A percentile compares a stretch with the other conserved stretches of the same genome.
Conservation (phyloP, 768 basidiomycete genomes). For the Calocybe indica region DNA sequence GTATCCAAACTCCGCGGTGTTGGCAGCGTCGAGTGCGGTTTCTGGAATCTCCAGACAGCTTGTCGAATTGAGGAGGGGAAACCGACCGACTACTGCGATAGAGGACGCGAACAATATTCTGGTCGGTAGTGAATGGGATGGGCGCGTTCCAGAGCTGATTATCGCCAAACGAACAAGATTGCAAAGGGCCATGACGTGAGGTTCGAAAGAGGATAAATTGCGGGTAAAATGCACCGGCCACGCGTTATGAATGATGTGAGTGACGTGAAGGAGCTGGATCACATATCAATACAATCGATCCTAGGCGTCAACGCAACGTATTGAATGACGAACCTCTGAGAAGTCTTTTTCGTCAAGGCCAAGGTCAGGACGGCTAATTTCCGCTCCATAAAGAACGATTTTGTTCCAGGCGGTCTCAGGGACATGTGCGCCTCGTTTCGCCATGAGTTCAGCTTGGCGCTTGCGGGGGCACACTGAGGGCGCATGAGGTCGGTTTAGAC, state of each 20-base stretch:
- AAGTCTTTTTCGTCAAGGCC: constrained; percentile 18
- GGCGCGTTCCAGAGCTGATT: constrained; percentile 13
- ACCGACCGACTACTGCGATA: constrained; percentile 27
- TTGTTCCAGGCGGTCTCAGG: constrained; percentile 20
- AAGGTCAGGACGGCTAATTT: constrained; percentile 19
- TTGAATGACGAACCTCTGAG: constrained; percentile 14
- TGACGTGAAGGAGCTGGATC: constrained; percentile 17
- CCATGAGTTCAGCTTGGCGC: constrained; percentile 23
- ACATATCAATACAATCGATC: constrained; percentile 2
- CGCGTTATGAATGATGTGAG: constrained; percentile 29
- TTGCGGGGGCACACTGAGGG: constrained; percentile 10
- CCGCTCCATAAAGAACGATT: constrained; percentile 20
- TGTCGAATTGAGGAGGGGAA: constrained; percentile 18
- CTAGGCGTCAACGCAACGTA: background rate
- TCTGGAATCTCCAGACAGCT: constrained; percentile 26
- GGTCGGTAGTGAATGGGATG: constrained; percentile 9
- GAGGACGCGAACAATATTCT: constrained; percentile 32
- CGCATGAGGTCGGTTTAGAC: constrained; percentile 20
- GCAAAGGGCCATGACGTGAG: constrained; percentile 27
- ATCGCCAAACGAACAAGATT: constrained; percentile 24
- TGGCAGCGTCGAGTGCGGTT: constrained; percentile 17
- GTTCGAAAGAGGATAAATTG: constrained; percentile 35
- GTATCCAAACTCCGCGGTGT: constrained; percentile 22
- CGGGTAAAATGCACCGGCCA: constrained; percentile 42
- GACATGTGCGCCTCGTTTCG: constrained; percentile 21